Conservation (phyloP, 805 yeast species). For the Priceomyces haplophilus region DNA sequence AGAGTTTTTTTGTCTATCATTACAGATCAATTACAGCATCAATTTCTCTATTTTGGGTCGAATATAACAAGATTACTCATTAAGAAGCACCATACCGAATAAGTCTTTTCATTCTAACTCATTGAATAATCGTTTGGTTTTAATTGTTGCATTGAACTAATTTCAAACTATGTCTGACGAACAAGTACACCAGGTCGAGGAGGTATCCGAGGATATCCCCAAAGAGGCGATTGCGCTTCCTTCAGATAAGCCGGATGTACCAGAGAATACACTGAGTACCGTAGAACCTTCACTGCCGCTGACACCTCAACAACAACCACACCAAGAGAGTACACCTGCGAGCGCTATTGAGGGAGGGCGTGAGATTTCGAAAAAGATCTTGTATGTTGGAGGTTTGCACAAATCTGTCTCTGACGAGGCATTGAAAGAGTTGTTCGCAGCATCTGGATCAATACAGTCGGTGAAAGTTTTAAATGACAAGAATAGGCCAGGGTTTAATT, state of each 20-base stretch:
- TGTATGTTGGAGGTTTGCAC: slow-evolving; percentile 75
- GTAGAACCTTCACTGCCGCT: not conserved
- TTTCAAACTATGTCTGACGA: not conserved
- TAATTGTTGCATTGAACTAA: not conserved
- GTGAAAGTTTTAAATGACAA: slow-evolving; percentile 76
- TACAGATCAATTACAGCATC: not conserved
- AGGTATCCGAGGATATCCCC: not conserved
- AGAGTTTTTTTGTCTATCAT: not conserved
- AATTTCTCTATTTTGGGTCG: too few species aligned
- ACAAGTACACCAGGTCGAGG: not conserved
- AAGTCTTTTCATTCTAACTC: not conserved
- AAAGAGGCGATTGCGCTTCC: not conserved
- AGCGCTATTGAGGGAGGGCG: slow-evolving; percentile 78
- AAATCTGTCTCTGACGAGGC: slow-evolving; percentile 62
- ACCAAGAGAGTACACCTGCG: slow-evolving; percentile 45
- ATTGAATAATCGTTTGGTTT: not conserved
- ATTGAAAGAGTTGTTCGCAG: slow-evolving; percentile 59
- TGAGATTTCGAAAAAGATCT: slow-evolving; percentile 66
- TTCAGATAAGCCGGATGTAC: not conserved
- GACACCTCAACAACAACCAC: not conserved
- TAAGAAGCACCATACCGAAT: too few species aligned
- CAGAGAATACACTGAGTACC: not conserved
- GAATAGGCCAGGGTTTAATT: slow-evolving; percentile 68
- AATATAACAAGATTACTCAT: too few species aligned
- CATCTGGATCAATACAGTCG: slow-evolving; percentile 57